Evolutionary conservation across 768 basidiomycete species (phyloP), one percentile per base, ranked within the genome.

Genomic region (Russula dissimulans): DNA sequence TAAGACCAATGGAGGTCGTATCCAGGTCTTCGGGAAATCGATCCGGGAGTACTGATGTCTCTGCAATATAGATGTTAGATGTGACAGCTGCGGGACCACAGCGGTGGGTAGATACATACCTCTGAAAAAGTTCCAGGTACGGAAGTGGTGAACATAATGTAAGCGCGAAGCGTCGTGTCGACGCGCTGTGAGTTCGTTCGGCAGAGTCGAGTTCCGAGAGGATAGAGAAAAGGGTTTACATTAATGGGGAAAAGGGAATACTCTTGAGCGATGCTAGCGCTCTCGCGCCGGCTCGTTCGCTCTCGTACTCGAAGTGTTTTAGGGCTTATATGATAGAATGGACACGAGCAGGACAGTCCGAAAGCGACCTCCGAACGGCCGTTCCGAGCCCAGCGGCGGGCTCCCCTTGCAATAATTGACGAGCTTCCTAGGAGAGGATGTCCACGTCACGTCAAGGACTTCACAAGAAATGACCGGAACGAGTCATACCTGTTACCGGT

Each of bases 101-200:
- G 2, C 77, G 34, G 79, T 39, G 77, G 67, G 26, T 32, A 39
- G 45, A 48, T 50, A 38, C 38, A 29, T 51, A 67, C 78, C 78
- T 65, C 76, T 74, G 67, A 83, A 83, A 68, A 83, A 84, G 58
- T 82, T 83, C 78, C 79, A 83, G 31, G 71, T 73, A 34, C 73
- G 71, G 39, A 74, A 69, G 47, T 77, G 75, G 41, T 77, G 73
- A 26, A 42, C 66, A n/a, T 26, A 26, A 2, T 26, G 22, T 26
- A 26, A 26, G 22, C 22, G 2, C 22, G 22, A 26, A 2, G 2
- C 22, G 1, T 26, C 22, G 22, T 26, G 22, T 26, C 22, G 22
- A 26, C 22, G 22, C 22, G 22, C 22, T 26, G 22, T 26, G 22
- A 26, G 22, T 26, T 26, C 22, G 22, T 1, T 26, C 22, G 22